These are phyloP conservation scores for Chrysopogon serrulatus DNA, from an alignment of 176 grass and related monocot genomes.

Conservation along the genomic window DNA sequence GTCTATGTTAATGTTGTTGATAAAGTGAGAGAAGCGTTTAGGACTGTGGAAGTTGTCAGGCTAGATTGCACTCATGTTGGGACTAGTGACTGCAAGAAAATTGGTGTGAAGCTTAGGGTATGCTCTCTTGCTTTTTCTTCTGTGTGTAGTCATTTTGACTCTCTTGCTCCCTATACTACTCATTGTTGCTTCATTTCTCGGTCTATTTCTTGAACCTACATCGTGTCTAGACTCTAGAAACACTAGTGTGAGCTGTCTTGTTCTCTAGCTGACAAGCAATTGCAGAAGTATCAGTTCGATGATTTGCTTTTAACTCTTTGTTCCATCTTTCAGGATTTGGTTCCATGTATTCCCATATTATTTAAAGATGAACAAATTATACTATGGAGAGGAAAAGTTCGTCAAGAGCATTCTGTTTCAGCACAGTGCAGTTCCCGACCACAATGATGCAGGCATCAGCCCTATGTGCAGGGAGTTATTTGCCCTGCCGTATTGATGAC, in stretches of 20 bases:
- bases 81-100: constrained; percentile 74
- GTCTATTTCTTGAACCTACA: not conserved
- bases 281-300: not conserved
- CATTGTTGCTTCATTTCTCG: not conserved
- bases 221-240: not conserved
- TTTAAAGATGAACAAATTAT: constrained; percentile 81
- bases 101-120: constrained; percentile 75
- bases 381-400: constrained; percentile 53
- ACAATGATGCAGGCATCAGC: not conserved
- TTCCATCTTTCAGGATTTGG: constrained; percentile 49
- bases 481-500: not conserved
- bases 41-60: constrained; percentile 46
- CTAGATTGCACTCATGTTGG: constrained; percentile 58
- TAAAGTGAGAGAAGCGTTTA: constrained; percentile 67
- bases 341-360: constrained; percentile 57
- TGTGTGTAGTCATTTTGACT: not conserved
- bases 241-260: not conserved
- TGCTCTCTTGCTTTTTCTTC: not conserved
- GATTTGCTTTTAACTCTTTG: not conserved
- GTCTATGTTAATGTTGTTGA: constrained; percentile 76
- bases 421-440: not conserved
- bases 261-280: not conserved
- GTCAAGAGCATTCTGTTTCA: constrained; percentile 7
- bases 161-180: not conserved
- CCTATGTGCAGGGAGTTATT: not conserved